Base-by-base conservation (phyloP, 2,329 filamentous ascomycete species). In the Camillea tinctor region DNA sequence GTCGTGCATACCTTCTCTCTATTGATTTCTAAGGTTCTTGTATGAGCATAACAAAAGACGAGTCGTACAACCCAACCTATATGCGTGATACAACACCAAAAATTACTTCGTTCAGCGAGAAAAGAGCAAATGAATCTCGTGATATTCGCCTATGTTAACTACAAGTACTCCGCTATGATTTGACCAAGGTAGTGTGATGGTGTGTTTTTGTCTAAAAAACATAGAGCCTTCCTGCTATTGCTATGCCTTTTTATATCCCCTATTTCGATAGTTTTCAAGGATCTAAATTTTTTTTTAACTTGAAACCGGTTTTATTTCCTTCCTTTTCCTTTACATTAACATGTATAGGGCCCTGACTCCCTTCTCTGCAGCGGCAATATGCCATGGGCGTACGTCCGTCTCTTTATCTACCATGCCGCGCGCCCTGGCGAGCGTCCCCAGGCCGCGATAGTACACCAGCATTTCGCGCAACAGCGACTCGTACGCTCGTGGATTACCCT, bases 381-480 rank as follows among this genome's bases (percentile, higher is more conserved):
- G 91, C 89, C 91, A 92, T 19, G 91, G 91, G 68, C 90, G 77
- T n/a, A 87, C 81, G 69, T 88, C 86, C 54, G 77, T 80, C 57
- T 86, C 79, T 61, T 80, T 74, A 68, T 86, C 82, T 69, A 87
- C 78, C 68, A 88, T 77, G 0, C 86, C 89, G 61, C 88, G 84
- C 21, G 87, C 84, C 64, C 86, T 82, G 1, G 89, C 90, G 66
- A 95, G 71, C 19, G 90, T 85, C 0, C 87, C 88, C 63, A 95
- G 72, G 0, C 84, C 86, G 50, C 90, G 77, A 70, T 89, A 94
- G 72, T 88, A 85, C 26, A 78, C 81, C 59, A 95, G 71, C 72
- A 92, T 86, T 71, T 95, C 91, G 64, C 86, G 80, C 40, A 94
- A 72, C 20, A 92, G 77, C 20, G 81, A 78, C 70, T 93, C 91